A percentile compares a stretch with the other conserved stretches of the same genome.
These are phyloP conservation scores for Suhomyces choctaworum DNA, from an alignment of 1,139 yeast species.

Conservation along the genomic window DNA sequence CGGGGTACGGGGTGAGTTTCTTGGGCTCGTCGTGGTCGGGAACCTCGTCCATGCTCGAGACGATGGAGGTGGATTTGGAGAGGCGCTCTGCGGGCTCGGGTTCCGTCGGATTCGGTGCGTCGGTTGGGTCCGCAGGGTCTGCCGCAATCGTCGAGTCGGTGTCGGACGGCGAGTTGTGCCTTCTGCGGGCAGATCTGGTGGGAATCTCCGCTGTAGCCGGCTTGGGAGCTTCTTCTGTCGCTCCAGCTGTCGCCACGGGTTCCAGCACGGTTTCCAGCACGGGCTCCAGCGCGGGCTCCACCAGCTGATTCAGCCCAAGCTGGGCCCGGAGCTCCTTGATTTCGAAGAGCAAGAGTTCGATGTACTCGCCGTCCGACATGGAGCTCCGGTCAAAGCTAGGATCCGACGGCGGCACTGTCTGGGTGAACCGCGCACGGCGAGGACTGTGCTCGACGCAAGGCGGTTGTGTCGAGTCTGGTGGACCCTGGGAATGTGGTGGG, in stretches of 20 bases:
- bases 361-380: conserved; percentile 34
- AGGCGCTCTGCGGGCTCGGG: neutral
- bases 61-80: neutral
- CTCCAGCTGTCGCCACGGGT: neutral
- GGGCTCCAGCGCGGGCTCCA: neutral
- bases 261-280: neutral
- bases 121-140: neutral
- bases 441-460: neutral
- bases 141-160: neutral
- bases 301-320: neutral
- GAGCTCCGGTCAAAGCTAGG: conserved; percentile 36
- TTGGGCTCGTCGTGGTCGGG: conserved; percentile 1
- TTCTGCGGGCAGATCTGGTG: conserved; percentile 23
- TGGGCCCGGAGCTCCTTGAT: conserved; percentile 33
- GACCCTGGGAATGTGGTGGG: too few relatives aligned
- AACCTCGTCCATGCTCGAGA: neutral
- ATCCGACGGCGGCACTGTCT: conserved; percentile 34
- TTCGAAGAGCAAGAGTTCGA: conserved; percentile 40
- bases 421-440: conserved; percentile 5
- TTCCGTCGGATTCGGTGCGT: too few relatives aligned
- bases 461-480: neutral
- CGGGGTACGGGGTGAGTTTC: neutral
- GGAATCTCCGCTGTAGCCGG: conserved; percentile 18
- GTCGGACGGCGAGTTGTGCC: conserved; percentile 12
- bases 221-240: neutral